Evolutionary conservation across 352 stramenopile species (phyloP).

Genomic region (Peronospora belbahrii): DNA sequence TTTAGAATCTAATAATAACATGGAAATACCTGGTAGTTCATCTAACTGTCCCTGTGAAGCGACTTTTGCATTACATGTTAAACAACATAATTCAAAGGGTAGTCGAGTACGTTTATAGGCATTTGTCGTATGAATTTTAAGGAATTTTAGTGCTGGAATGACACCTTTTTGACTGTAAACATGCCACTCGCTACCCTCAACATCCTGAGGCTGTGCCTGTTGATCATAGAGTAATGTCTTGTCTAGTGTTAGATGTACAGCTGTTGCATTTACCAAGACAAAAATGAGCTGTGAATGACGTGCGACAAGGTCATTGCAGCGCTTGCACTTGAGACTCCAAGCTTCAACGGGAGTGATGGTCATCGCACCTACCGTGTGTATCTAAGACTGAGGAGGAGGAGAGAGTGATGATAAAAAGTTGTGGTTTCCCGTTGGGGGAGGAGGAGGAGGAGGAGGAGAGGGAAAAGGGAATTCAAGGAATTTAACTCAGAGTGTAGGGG

Average conservation of each 20-base stretch:
- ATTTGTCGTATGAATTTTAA: conserved; percentile 39
- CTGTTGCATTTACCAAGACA: conserved; percentile 39
- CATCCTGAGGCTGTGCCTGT: conserved; percentile 13
- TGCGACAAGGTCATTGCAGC: conserved; percentile 24
- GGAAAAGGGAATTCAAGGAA: too few relatives aligned
- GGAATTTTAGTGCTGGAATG: conserved; percentile 31
- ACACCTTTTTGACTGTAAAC: conserved; percentile 26
- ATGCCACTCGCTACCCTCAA: conserved; percentile 25
- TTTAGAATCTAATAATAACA: conserved; percentile 49
- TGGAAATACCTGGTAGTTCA: conserved; percentile 23
- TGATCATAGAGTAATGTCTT: conserved; percentile 31
- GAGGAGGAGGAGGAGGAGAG: background rate
- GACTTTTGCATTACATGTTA: conserved; percentile 39
- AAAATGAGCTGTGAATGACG: conserved; percentile 40
- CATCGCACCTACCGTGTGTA: conserved; percentile 14
- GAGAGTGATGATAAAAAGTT: background rate
- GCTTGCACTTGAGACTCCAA: conserved; percentile 26
- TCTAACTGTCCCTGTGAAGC: conserved; percentile 34
- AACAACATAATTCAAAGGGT: conserved; percentile 52
- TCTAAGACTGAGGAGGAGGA: too few relatives aligned
- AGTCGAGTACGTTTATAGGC: conserved; percentile 26
- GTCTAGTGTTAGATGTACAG: conserved; percentile 40
- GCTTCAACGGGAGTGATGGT: conserved; percentile 11
- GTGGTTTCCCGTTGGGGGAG: background rate
- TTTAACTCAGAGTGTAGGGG: too few relatives aligned